Evolutionary conservation across 2,329 filamentous ascomycete species (phyloP), one percentile per base, ranked within the genome.

Genomic region (Fusarium bulbicola): DNA sequence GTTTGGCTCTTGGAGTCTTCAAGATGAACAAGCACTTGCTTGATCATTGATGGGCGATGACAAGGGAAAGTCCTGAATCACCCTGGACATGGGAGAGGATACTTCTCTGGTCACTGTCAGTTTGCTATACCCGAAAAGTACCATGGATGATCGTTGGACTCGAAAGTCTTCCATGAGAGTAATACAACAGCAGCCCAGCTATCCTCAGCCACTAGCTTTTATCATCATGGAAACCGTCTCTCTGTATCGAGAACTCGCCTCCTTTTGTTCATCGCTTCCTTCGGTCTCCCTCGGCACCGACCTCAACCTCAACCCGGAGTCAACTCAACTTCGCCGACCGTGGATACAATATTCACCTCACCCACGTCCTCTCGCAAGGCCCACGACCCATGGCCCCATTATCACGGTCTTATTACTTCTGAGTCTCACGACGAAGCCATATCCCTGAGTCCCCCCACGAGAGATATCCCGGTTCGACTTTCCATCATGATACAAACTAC

Each of bases 291-390:
- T 52, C 34, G 24, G 50, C 7, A 36, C 32, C 49, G 3, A 21
- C 24, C 26, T 28, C 50, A 11, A 54, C 36, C 3, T 54, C 15
- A 11, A 7, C 36, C 16, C 21, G 40, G 40, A 16, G 15, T 45
- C 12, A 37, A 21, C 39, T 37, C 36, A 54, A 40, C 56, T 42
- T 47, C 30, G 32, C 60, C 47, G 54, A 37, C 32, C n/a, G 28
- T 21, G 26, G 39, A 56, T n/a, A 49, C 50, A 57, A 24, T 43
- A 75, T 74, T 76, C 75, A 37, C 73, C 66, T 72, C 73, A 72
- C 42, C 43, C 56, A 49, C 45, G 34, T 43, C 59, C 45, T 34
- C 53, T 58, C 61, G 37, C 63, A 72, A 57, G 63, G 60, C 36
- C 13, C 68, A 61, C 26, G 57, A 32, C 54, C 54, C 39, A 56